These are phyloP conservation scores for Suaeda aralocaspica DNA, from an alignment of 148 eudicot genomes.

Conservation along the genomic window DNA sequence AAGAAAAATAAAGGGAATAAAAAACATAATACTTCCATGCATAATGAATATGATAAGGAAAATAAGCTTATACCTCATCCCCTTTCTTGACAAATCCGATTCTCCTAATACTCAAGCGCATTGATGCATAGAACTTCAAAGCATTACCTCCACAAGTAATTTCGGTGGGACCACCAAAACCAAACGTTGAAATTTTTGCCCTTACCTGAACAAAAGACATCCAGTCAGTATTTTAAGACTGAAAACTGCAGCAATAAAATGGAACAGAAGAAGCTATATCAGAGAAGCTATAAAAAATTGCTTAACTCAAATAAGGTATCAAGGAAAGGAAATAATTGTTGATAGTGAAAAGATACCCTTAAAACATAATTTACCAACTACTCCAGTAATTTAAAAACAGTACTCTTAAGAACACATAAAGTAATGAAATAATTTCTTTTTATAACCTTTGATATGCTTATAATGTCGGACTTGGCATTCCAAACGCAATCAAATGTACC, in stretches of 20 bases:
- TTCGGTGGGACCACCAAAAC: conserved; percentile 84
- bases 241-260: background rate
- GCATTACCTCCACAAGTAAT: conserved; percentile 99
- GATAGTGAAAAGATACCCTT: background rate
- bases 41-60: no score
- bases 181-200: conserved; percentile 71
- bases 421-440: background rate
- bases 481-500: background rate
- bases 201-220: conserved; percentile 49
- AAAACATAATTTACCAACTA: background rate
- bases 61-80: conserved; percentile 64
- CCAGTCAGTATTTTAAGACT: conserved; percentile 5
- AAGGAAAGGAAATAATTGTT: background rate
- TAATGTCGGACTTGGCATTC: background rate
- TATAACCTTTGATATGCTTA: background rate
- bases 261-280: background rate
- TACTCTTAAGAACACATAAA: no score
- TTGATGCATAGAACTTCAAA: conserved; percentile 91
- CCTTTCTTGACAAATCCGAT: conserved; percentile 79
- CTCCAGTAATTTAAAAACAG: background rate
- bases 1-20: no score
- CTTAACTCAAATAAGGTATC: background rate
- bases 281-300: conserved; percentile 4
- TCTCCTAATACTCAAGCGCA: conserved; percentile 83
- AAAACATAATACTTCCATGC: no score